A percentile compares a stretch with the other conserved stretches of the same genome.
Conservation (phyloP, 805 yeast genomes). For the Hanseniaspora jakobsenii region DNA sequence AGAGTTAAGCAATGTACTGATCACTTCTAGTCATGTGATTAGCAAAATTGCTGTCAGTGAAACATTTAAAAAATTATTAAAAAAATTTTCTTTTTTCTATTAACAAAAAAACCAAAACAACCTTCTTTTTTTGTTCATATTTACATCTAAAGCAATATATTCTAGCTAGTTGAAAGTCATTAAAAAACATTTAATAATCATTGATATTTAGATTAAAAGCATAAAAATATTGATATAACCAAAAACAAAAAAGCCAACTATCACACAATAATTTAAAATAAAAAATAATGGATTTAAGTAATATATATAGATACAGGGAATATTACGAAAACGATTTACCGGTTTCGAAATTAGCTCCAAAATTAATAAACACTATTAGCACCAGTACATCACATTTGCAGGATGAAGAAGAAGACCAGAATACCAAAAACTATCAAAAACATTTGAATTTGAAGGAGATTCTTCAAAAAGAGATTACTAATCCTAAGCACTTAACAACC, state of each 20-base stretch:
- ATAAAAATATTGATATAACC: background rate
- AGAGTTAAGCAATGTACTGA: too few relatives aligned
- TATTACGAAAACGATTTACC: slow-evolving; percentile 56
- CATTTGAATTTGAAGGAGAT: slow-evolving; percentile 9
- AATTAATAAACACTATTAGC: slow-evolving; percentile 36
- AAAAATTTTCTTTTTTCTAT: too few relatives aligned
- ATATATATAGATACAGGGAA: slow-evolving; percentile 13
- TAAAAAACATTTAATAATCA: too few relatives aligned
- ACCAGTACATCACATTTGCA: slow-evolving; percentile 28
- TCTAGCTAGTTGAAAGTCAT: too few relatives aligned
- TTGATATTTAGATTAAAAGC: too few relatives aligned
- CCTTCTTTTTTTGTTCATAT: too few relatives aligned
- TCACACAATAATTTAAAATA: background rate
- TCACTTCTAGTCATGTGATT: too few relatives aligned
- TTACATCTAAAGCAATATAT: too few relatives aligned
- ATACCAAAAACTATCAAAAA: slow-evolving; percentile 16
- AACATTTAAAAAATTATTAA: too few relatives aligned
- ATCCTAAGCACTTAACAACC: slow-evolving; percentile 42
- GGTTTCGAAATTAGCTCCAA: slow-evolving; percentile 87
- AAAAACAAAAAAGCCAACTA: background rate
- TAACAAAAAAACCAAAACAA: too few relatives aligned
- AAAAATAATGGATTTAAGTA: slow-evolving; percentile 6
- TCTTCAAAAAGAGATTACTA: slow-evolving; percentile 10
- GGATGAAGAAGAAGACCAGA: slow-evolving; percentile 40
- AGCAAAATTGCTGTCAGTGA: too few relatives aligned